A percentile compares a stretch with the other conserved stretches of the same genome.
phyloP scores from a whole-genome alignment of 495 filamentous ascomycete genomes.

The Bacidia rubella region DNA sequence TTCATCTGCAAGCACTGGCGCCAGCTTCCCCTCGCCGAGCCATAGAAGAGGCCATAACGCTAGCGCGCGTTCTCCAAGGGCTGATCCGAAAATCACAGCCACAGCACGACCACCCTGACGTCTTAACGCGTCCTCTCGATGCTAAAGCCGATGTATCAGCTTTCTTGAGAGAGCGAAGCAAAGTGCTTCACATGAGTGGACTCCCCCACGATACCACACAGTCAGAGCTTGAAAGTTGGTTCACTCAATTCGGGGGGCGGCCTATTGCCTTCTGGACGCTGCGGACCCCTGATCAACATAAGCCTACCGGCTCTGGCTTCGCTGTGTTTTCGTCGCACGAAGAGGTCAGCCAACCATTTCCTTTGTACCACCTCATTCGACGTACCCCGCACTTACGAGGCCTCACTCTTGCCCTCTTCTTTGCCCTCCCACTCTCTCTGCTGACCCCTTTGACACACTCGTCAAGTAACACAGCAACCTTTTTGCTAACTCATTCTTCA shows the following conservation, averaged over 20 bases:
- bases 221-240: conserved; percentile 97
- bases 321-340: conserved; percentile 98
- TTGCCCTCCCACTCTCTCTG: background rate
- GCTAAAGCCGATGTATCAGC: conserved; percentile 92
- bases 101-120: conserved; percentile 80
- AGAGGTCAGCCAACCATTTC: conserved; percentile 50
- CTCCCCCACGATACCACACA: conserved; percentile 96
- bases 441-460: background rate
- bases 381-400: conserved; percentile 1
- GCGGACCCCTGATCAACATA: conserved; percentile 94
- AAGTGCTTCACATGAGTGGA: conserved; percentile 93
- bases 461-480: conserved; percentile 6
- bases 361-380: background rate
- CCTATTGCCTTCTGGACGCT: conserved; percentile 99
- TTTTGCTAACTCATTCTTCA: conserved; percentile 7
- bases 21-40: conserved; percentile 93
- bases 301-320: conserved; percentile 93
- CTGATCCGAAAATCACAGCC: conserved; percentile 93
- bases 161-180: conserved; percentile 87
- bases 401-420: background rate
- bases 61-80: conserved; percentile 81
- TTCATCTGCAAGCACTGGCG: conserved; percentile 91
- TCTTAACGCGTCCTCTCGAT: conserved; percentile 90
- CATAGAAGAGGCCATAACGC: conserved; percentile 92
- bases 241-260: conserved; percentile 93